phyloP scores from a whole-genome alignment of 805 yeast species.

The Pichia membranifaciens region DNA sequence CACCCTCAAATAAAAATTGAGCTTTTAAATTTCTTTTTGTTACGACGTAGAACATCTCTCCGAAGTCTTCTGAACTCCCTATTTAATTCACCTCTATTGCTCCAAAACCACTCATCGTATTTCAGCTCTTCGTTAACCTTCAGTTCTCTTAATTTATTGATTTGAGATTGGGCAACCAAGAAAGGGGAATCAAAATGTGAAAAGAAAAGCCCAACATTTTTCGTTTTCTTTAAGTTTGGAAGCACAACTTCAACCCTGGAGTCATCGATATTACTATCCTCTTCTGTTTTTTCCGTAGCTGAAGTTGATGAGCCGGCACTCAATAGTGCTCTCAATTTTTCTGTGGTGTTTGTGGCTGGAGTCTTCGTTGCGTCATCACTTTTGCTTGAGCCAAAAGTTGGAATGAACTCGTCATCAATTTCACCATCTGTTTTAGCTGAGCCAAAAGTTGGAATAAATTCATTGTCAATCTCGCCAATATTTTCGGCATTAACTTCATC shows the following conservation, averaged over 20 bases:
- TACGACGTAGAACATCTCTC: constrained; percentile 63
- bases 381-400: constrained; percentile 40
- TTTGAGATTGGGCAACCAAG: constrained; percentile 75
- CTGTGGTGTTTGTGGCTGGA: constrained; percentile 47
- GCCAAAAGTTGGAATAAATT: constrained; percentile 53
- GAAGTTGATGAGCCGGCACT: constrained; percentile 29
- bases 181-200: constrained; percentile 82
- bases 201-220: constrained; percentile 61
- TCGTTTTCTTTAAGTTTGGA: constrained; percentile 34
- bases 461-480: too few relatives aligned
- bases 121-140: constrained; percentile 28
- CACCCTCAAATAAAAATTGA: constrained; percentile 4
- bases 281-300: too few relatives aligned
- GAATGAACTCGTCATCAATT: constrained; percentile 43
- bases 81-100: constrained; percentile 72
- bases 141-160: constrained; percentile 49
- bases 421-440: constrained; percentile 13
- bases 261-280: not conserved
- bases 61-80: constrained; percentile 68
- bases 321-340: constrained; percentile 55
- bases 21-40: constrained; percentile 37
- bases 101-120: constrained; percentile 80
- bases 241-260: not conserved
- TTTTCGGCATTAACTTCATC: constrained; percentile 15
- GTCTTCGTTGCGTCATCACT: not conserved